Evolutionary conservation across 169 alveolate species (phyloP), one percentile per base, ranked within the genome.

Genomic region (Eimeria necatrix): DNA sequence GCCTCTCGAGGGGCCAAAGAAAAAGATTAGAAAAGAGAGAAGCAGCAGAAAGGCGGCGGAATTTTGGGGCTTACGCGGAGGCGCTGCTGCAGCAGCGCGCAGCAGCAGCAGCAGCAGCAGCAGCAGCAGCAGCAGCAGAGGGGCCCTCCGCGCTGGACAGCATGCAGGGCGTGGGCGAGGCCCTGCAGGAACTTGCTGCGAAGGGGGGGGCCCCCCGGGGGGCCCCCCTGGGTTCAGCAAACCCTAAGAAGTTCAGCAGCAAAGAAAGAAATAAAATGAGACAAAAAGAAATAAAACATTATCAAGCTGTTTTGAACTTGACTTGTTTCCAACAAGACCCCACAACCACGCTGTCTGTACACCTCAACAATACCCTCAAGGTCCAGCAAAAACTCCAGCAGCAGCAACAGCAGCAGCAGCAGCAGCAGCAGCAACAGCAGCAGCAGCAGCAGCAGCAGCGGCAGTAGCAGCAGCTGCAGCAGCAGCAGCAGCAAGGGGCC

Each of bases 1-100:
- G 64, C 64, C 64, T 56, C 64, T 56, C 64, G 64, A 56, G 64
- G 64, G 64, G 64, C 64, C 64, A 56, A 14, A 56, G 64, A 56
- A 56, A 56, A 14, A 8, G 64, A 56, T 14, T 56, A 9, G 64
- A 14, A 14, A 56, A 56, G 64, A 8, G 64, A 14, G 64, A 56
- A 56, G 64, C 64, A 14, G 64, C 64, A 56, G 64, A 56, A 14
- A 56, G 64, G 14, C 8, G 64, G 14, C 64, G 64, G 20, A 56
- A 56, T 56, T 56, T 56, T 56, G 64, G 64, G 8, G 64, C 14
- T 14, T 56, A 56, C 14, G 64, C 64, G 64, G 64, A 56, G 64
- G 64, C 64, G 64, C 14, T n/a, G n/a, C n/a, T n/a, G n/a, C n/a
- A n/a, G n/a, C n/a, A n/a, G n/a, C n/a, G n/a, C n/a, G n/a, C n/a